These are phyloP conservation scores for Actinomucor elegans DNA, from an alignment of 371 early-diverging fungal species.

Conservation along the genomic window DNA sequence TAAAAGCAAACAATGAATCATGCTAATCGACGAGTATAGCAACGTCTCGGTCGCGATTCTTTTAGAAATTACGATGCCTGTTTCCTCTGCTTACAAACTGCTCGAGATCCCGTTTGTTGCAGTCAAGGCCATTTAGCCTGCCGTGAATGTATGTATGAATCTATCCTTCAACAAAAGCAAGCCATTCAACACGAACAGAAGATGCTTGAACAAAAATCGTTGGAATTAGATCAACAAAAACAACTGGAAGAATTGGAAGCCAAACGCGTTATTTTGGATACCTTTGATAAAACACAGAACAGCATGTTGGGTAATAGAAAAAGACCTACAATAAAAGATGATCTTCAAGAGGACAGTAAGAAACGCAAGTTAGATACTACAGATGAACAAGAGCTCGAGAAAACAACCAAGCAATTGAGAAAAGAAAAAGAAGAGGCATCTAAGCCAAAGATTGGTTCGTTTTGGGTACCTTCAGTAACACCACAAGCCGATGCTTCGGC, in stretches of 20 bases:
- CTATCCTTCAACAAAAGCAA: conserved; percentile 85
- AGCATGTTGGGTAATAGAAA: conserved; percentile 46
- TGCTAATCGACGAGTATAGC: conserved; percentile 33
- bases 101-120: conserved; percentile 84
- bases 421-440: conserved; percentile 53
- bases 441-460: conserved; percentile 68
- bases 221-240: conserved; percentile 59
- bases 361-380: conserved; percentile 51
- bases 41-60: conserved; percentile 86
- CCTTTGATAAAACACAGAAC: conserved; percentile 69
- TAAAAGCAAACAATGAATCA: too few relatives aligned
- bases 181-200: conserved; percentile 66
- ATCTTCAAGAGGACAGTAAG: conserved; percentile 12
- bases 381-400: conserved; percentile 38
- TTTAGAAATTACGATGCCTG: conserved; percentile 89
- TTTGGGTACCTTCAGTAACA: conserved; percentile 84
- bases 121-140: conserved; percentile 83
- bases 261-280: conserved; percentile 49
- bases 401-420: conserved; percentile 49
- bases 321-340: neutral
- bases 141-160: conserved; percentile 88
- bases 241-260: conserved; percentile 46
- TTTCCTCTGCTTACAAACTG: conserved; percentile 86
- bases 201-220: conserved; percentile 64
- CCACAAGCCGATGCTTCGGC: conserved; percentile 66